phyloP scores from a whole-genome alignment of 2,329 filamentous ascomycete genomes.

The Achaetomium macrosporum region DNA sequence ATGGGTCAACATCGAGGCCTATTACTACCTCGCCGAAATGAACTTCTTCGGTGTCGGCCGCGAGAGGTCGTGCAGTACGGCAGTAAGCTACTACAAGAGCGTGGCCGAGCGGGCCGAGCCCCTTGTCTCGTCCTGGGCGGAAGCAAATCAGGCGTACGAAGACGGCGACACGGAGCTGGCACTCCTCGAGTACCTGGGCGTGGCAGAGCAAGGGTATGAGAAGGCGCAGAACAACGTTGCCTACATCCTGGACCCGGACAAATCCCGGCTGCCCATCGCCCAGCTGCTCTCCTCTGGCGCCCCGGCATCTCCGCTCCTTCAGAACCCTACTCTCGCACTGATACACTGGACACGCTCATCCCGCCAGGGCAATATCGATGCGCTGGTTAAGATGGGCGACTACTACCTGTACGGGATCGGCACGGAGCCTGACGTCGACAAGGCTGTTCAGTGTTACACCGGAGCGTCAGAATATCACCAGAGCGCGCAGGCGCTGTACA shows the following conservation, averaged over 20 bases:
- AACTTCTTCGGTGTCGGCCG: constrained; percentile 73
- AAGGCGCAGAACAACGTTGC: constrained; percentile 85
- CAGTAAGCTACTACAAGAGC: constrained; percentile 75
- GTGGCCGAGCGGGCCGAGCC: constrained; percentile 69
- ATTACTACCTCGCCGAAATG: constrained; percentile 89
- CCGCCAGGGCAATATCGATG: constrained; percentile 87
- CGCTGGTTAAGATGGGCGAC: constrained; percentile 95
- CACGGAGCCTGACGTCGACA: constrained; percentile 64
- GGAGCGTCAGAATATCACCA: constrained; percentile 86
- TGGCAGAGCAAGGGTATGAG: constrained; percentile 89
- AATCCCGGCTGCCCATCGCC: constrained; percentile 54
- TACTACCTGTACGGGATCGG: constrained; percentile 87
- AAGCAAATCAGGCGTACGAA: constrained; percentile 79
- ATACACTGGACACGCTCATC: constrained; percentile 95
- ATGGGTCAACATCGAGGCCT: constrained; percentile 79
- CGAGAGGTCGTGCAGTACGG: constrained; percentile 70
- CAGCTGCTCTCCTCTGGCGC: constrained; percentile 44
- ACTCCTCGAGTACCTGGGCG: constrained; percentile 75
- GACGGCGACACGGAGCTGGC: constrained; percentile 73
- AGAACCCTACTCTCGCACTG: constrained; percentile 61
- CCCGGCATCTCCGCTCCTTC: constrained; percentile 36
- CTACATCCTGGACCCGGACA: constrained; percentile 71
- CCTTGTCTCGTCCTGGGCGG: constrained; percentile 69
- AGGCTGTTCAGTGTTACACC: constrained; percentile 88
- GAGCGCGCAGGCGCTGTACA: constrained; percentile 93